Base-by-base conservation (phyloP, 352 stramenopile species). In the Phytophthora sansomeana region DNA sequence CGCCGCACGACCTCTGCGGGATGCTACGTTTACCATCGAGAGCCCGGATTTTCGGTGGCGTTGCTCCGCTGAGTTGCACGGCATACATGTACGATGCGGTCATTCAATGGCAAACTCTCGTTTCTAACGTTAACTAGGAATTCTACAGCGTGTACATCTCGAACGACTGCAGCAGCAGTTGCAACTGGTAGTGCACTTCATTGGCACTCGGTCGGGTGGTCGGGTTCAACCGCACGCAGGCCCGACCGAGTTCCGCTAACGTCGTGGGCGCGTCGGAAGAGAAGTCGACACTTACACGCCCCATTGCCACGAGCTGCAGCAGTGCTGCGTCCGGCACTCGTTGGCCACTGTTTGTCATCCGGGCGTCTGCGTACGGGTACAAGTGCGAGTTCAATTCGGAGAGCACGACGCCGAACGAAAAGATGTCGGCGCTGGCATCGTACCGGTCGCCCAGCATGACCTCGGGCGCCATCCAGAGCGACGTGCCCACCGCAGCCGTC, bases 371-470 rank as follows among this genome's bases (percentile, higher is more conserved):
- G n/a, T n/a, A n/a, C n/a, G n/a, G n/a, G n/a, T n/a, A n/a, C n/a
- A n/a, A n/a, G n/a, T n/a, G n/a, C n/a, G n/a, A n/a, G n/a, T n/a
- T n/a, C n/a, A n/a, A n/a, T n/a, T n/a, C n/a, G n/a, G n/a, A n/a
- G n/a, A n/a, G n/a, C n/a, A 49, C 35, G 75, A 80, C 58, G 71
- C 29, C 60, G 1, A 86, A 84, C 35, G 78, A 86, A 53, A 79
- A 86, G 26, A 86, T 75, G 38, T 86, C 78, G 8, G 72, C 70
- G n/a, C 67, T 80, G 7, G 67, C 55, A 44, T 68, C 74, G 21
- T 85, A 85, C 7, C 54, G 62, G 33, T 81, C 74, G 3, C 77
- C 75, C 56, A 81, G 64, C 71, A 83, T 79, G 2, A 85, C 66
- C 39, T 83, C 77, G 0, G 74, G 74, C 1, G 74, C 74, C 77